These are phyloP conservation scores for Penicillium sp. DNA, from an alignment of 2,329 filamentous ascomycete species.

Conservation along the genomic window DNA sequence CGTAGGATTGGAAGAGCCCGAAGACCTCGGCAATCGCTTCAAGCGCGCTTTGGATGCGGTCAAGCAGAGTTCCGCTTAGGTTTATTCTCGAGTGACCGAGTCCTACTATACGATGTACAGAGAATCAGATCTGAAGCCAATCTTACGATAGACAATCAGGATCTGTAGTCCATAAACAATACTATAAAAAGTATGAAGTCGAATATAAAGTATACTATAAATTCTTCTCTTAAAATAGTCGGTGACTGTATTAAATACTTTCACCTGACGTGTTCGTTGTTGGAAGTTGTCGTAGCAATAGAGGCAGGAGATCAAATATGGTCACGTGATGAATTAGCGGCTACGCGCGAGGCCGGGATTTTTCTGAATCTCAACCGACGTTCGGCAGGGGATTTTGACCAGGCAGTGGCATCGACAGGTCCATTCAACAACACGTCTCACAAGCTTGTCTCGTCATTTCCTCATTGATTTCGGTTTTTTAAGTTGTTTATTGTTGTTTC, in stretches of 20 bases:
- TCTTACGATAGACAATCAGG: no score
- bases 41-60: constrained; percentile 64
- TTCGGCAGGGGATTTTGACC: not conserved
- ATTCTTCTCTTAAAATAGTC: not conserved
- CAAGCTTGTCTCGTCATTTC: not conserved
- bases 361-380: constrained; percentile 5
- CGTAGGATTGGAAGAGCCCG: constrained; percentile 78
- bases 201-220: no score
- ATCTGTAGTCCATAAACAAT: no score
- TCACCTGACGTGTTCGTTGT: no score
- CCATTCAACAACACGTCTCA: not conserved
- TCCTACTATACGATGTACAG: no score
- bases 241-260: no score
- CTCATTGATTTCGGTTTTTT: not conserved
- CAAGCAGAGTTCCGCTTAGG: constrained; percentile 7
- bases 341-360: constrained; percentile 5
- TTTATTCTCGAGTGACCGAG: no score
- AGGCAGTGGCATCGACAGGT: not conserved
- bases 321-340: constrained; percentile 5
- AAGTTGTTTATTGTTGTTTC: not conserved
- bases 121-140: no score
- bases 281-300: not conserved
- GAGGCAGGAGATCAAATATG: no score
- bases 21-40: constrained; percentile 62
- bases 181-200: no score